Conservation (phyloP, 2,329 filamentous ascomycete species). For the Colletotrichum magnum region DNA sequence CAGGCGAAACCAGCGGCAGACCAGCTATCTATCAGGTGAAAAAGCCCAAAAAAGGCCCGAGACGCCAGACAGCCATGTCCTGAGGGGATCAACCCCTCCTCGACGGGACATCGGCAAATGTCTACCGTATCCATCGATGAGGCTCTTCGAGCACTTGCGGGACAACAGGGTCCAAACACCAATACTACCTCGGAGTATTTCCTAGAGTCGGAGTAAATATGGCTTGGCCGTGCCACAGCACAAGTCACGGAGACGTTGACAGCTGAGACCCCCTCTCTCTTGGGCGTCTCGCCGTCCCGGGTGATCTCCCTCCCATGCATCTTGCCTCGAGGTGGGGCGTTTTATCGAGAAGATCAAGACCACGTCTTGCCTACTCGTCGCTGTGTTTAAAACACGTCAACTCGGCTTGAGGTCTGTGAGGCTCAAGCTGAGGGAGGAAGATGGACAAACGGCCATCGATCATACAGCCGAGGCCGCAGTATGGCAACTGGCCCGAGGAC, state of each 20-base stretch:
- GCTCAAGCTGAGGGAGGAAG: neutral
- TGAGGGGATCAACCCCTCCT: neutral
- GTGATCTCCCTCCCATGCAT: neutral
- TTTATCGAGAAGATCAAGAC: neutral
- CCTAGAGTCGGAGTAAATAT: neutral
- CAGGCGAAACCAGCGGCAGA: conserved; percentile 12
- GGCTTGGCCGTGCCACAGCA: neutral
- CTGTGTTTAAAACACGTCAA: neutral
- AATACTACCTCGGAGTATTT: neutral
- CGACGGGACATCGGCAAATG: neutral
- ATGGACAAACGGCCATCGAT: neutral
- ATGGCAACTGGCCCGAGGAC: neutral
- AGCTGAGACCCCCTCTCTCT: neutral
- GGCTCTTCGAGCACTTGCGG: conserved; percentile 4
- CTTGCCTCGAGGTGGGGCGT: neutral
- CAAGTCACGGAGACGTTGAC: neutral
- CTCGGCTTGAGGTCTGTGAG: neutral
- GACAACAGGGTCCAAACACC: conserved; percentile 2
- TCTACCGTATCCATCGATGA: conserved; percentile 7
- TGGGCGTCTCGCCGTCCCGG: neutral
- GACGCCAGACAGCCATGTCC: neutral
- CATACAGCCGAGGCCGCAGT: no score
- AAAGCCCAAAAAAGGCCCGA: neutral
- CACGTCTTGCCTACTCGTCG: neutral
- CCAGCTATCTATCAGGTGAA: neutral